Conservation (phyloP, 768 basidiomycete genomes). For the Megacollybia marginata region DNA sequence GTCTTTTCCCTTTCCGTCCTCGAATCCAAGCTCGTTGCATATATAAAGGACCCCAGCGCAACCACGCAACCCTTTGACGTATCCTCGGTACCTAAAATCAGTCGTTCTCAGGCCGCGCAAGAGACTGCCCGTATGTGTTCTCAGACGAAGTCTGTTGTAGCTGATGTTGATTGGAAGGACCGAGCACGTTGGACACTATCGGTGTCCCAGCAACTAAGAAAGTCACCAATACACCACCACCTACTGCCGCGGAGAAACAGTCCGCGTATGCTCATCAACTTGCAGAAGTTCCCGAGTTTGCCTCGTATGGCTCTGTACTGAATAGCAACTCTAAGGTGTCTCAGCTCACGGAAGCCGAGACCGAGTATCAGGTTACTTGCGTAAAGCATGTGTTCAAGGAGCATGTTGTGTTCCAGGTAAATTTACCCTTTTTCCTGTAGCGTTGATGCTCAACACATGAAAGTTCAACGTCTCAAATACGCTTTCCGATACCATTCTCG, state of each 20-base stretch:
- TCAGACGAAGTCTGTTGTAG: background rate
- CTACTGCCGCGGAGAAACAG: conserved; percentile 82
- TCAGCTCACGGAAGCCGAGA: conserved; percentile 92
- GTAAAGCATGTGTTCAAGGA: conserved; percentile 97
- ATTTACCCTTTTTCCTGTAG: background rate
- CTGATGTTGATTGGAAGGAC: conserved; percentile 37
- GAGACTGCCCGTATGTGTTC: conserved; percentile 71
- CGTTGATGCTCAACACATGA: conserved; percentile 1
- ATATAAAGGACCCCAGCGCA: conserved; percentile 78
- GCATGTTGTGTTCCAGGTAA: conserved; percentile 93
- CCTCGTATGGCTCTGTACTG: conserved; percentile 76
- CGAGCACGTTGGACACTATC: conserved; percentile 82
- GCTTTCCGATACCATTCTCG: conserved; percentile 88
- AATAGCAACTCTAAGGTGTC: conserved; percentile 76
- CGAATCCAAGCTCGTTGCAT: conserved; percentile 88
- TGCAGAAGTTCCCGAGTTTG: conserved; percentile 78
- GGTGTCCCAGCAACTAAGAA: conserved; percentile 60
- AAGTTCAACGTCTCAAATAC: conserved; percentile 99
- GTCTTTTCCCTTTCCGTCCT: conserved; percentile 87
- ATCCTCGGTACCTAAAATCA: conserved; percentile 86
- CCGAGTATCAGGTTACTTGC: conserved; percentile 94
- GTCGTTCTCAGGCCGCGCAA: conserved; percentile 84
- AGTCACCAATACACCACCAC: conserved; percentile 53
- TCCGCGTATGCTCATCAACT: conserved; percentile 86
- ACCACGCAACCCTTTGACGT: conserved; percentile 73